Evolutionary conservation across 2,329 filamentous ascomycete genomes (phyloP).

Genomic region (Colletotrichum chrysophilum): DNA sequence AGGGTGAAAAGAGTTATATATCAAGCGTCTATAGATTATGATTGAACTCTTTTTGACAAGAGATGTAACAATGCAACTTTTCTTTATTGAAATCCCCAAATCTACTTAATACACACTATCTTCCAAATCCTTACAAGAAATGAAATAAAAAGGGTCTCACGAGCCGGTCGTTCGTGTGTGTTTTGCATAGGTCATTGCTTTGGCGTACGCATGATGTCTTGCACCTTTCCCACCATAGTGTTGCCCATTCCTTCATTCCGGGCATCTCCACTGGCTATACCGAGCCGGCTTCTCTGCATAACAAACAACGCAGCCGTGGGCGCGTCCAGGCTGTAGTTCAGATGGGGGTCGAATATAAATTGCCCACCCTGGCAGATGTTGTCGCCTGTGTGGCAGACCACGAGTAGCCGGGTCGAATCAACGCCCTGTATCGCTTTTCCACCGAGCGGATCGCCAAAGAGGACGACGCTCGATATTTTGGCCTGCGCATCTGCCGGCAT

Average conservation of each 20-base stretch:
- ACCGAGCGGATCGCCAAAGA: constrained; percentile 33
- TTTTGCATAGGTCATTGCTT: background rate
- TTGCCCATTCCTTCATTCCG: constrained; percentile 26
- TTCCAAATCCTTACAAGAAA: background rate
- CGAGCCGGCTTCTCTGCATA: constrained; percentile 28
- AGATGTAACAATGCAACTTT: background rate
- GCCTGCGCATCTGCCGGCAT: constrained; percentile 23
- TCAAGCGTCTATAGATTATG: background rate
- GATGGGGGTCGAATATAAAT: constrained; percentile 10
- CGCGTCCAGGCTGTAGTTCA: constrained; percentile 22
- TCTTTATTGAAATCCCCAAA: background rate
- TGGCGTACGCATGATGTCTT: constrained; percentile 2
- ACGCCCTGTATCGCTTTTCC: constrained; percentile 26
- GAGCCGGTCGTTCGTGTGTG: background rate
- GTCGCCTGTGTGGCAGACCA: constrained; percentile 31
- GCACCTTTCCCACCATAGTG: constrained; percentile 22
- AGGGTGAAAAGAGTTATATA: background rate
- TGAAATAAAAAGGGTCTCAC: background rate
- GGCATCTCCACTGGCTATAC: constrained; percentile 27
- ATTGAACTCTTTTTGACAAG: background rate
- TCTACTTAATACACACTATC: background rate
- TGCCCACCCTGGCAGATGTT: constrained; percentile 30
- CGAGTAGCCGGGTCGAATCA: constrained; percentile 23
- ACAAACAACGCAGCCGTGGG: constrained; percentile 23
- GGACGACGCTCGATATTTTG: constrained; percentile 30